phyloP scores from a whole-genome alignment of 371 early-diverging fungal species.

The Haplosporangium sp. region DNA sequence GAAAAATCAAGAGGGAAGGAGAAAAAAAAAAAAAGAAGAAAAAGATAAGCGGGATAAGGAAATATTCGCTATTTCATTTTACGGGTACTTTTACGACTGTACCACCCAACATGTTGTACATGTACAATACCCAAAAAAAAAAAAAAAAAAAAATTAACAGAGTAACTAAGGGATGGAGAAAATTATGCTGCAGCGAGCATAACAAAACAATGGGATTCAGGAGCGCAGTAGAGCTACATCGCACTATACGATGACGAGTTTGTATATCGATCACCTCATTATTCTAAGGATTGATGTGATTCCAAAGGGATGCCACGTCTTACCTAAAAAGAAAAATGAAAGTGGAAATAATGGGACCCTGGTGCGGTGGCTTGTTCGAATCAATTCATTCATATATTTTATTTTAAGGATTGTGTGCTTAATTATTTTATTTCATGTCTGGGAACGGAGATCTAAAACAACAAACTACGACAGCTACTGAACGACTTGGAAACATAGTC shows the following conservation, averaged over 20 bases:
- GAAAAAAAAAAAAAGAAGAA: background rate
- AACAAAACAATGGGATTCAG: background rate
- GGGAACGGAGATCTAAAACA: background rate
- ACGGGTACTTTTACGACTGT: background rate
- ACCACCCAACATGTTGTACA: background rate
- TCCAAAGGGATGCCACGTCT: no score
- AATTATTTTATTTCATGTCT: conserved; percentile 10
- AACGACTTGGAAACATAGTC: background rate
- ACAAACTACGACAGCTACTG: background rate
- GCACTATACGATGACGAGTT: no score
- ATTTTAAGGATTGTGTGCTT: conserved; percentile 38
- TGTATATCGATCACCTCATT: conserved; percentile 10
- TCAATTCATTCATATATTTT: conserved; percentile 42
- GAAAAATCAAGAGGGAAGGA: background rate
- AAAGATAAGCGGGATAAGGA: no score
- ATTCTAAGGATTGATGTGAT: background rate
- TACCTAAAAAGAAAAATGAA: no score
- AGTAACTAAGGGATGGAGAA: no score
- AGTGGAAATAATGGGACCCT: background rate
- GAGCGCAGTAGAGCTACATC: background rate
- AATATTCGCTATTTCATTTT: background rate
- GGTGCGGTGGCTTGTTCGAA: background rate
- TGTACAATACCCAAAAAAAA: background rate
- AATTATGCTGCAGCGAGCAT: no score
- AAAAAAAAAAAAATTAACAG: background rate